Conservation (phyloP, 169 alveolate genomes). For the Eimeria sp. region DNA sequence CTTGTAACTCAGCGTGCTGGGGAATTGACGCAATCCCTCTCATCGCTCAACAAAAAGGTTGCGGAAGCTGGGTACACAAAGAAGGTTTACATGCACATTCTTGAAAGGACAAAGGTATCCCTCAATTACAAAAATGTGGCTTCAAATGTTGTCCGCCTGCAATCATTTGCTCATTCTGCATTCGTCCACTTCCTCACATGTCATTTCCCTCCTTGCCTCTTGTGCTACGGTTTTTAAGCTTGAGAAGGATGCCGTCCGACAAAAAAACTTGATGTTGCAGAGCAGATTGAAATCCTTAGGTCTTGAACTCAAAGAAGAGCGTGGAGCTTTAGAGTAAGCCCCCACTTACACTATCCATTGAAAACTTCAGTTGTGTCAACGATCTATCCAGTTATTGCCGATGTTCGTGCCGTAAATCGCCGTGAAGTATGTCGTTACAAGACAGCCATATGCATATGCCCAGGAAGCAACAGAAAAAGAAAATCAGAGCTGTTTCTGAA, state of each 20-base stretch:
- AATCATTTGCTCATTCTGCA: not conserved
- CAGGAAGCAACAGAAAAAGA: slow-evolving; percentile 76
- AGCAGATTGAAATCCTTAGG: slow-evolving; percentile 34
- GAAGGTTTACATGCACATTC: slow-evolving; percentile 79
- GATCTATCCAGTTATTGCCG: not conserved
- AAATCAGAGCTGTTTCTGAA: slow-evolving; percentile 37
- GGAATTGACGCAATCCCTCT: slow-evolving; percentile 55
- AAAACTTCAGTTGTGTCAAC: not conserved
- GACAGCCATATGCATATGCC: not conserved
- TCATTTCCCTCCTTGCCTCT: not conserved
- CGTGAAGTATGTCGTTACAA: not conserved
- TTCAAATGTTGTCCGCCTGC: not conserved
- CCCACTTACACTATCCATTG: not conserved
- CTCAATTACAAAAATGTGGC: not conserved
- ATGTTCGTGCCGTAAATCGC: not conserved
- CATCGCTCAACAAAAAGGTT: slow-evolving; percentile 20
- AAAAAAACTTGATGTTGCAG: slow-evolving; percentile 75
- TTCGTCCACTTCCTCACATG: not conserved
- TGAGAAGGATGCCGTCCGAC: slow-evolving; percentile 80
- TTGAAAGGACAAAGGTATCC: slow-evolving; percentile 81
- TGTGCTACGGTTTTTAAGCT: slow-evolving; percentile 10
- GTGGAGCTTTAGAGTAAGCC: slow-evolving; percentile 74
- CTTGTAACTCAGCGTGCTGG: slow-evolving; percentile 47
- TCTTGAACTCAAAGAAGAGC: slow-evolving; percentile 76
- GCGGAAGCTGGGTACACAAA: slow-evolving; percentile 51